Evolutionary conservation across 108 stramenopile species (phyloP).

Genomic region (Epipyxis sp.): DNA sequence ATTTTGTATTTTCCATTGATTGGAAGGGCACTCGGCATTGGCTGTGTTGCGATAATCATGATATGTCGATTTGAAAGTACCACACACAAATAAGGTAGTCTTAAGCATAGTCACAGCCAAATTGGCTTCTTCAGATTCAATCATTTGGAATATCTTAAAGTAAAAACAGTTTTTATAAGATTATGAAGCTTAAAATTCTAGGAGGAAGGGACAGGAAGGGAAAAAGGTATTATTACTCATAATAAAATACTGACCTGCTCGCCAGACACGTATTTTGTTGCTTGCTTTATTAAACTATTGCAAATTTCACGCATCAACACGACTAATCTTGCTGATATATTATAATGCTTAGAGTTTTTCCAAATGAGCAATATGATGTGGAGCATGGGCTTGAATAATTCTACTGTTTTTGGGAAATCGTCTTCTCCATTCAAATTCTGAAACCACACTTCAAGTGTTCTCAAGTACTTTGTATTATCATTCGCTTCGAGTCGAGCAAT

Average conservation of each 20-base stretch:
- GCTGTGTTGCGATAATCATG: constrained; percentile 73
- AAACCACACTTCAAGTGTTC: constrained; percentile 71
- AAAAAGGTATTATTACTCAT: too few relatives aligned
- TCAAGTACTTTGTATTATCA: constrained; percentile 79
- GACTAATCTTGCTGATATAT: constrained; percentile 76
- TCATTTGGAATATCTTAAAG: constrained; percentile 68
- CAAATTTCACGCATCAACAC: constrained; percentile 80
- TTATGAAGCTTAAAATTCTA: too few relatives aligned
- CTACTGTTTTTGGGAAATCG: constrained; percentile 63
- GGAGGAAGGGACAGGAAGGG: too few relatives aligned
- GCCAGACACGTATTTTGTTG: constrained; percentile 71
- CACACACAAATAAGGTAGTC: constrained; percentile 65
- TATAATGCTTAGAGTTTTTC: constrained; percentile 86
- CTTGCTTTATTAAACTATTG: constrained; percentile 75
- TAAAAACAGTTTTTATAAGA: too few relatives aligned
- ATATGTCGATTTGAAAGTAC: constrained; percentile 74
- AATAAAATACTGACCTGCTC: too few relatives aligned
- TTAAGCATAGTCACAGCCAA: constrained; percentile 56
- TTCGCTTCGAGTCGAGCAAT: constrained; percentile 76
- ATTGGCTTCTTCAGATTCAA: constrained; percentile 74
- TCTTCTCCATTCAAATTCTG: constrained; percentile 62
- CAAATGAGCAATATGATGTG: constrained; percentile 79
- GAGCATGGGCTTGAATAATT: constrained; percentile 76
- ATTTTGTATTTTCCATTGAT: constrained; percentile 77
- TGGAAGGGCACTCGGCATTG: constrained; percentile 68